Conservation (phyloP, 306 rosid genomes). For the Acacia acuminata region DNA sequence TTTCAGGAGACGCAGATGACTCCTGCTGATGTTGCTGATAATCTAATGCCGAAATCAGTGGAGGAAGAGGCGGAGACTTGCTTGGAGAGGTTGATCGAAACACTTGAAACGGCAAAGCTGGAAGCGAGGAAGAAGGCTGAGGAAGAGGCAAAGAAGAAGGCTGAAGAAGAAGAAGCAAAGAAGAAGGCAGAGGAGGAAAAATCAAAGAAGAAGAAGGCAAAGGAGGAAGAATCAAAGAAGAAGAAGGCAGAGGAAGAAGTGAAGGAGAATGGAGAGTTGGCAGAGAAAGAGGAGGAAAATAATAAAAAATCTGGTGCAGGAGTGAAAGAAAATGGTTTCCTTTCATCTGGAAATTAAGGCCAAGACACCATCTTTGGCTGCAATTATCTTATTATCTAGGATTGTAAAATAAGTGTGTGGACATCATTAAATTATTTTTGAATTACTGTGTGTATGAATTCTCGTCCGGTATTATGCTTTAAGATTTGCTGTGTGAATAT, state of each 20-base stretch:
- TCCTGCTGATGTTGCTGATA: conserved; percentile 82
- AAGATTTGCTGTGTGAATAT: not conserved
- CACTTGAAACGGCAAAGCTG: conserved; percentile 45
- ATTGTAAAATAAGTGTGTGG: not conserved
- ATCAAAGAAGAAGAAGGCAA: not conserved
- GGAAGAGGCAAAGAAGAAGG: too few species aligned
- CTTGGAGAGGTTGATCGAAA: conserved; percentile 49
- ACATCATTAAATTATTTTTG: not conserved
- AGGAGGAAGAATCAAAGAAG: not conserved
- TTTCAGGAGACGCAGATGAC: conserved; percentile 49
- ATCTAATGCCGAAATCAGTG: conserved; percentile 55
- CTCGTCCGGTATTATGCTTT: not conserved
- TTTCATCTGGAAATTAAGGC: not conserved
- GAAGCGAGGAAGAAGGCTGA: conserved; percentile 12
- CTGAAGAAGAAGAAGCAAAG: conserved; percentile 19
- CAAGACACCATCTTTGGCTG: not conserved
- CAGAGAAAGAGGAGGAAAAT: too few species aligned
- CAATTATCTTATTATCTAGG: not conserved
- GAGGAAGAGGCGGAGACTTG: conserved; percentile 37
- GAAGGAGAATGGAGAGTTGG: not conserved
- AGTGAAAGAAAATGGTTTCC: not conserved
- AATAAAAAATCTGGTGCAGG: too few species aligned
- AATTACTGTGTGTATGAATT: not conserved
- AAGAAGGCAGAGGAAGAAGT: not conserved
- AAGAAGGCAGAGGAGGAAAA: not conserved